These are phyloP conservation scores for Yamadazyma olivae DNA, from an alignment of 805 yeast genomes.

Conservation along the genomic window DNA sequence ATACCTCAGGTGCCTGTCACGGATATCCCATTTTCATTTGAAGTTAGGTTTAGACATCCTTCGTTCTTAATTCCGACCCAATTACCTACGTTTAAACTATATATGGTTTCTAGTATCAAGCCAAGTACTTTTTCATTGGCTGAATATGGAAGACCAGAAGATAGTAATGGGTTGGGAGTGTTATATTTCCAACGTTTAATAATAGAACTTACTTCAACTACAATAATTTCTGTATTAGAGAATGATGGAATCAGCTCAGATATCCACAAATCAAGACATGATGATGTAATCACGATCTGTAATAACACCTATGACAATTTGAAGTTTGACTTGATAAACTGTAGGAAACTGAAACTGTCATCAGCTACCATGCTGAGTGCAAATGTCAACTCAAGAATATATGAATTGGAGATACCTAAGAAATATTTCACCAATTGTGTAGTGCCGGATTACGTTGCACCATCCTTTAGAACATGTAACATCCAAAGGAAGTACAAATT, in stretches of 20 bases:
- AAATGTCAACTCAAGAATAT: conserved; percentile 4
- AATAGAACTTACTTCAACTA: conserved; percentile 27
- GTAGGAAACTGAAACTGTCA: conserved; percentile 23
- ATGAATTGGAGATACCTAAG: conserved; percentile 45
- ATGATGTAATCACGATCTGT: conserved; percentile 24
- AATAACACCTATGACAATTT: conserved; percentile 31
- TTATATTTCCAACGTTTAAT: conserved; percentile 40
- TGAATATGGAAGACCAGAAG: conserved; percentile 32
- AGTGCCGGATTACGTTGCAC: conserved; percentile 48
- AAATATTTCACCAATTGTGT: conserved; percentile 36
- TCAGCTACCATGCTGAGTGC: conserved; percentile 16
- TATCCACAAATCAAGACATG: conserved; percentile 25
- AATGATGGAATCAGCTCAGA: conserved; percentile 19
- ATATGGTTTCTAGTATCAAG: conserved; percentile 22
- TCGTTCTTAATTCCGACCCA: conserved; percentile 45
- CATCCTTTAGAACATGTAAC: conserved; percentile 57
- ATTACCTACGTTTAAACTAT: conserved; percentile 33
- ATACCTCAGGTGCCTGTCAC: conserved; percentile 24
- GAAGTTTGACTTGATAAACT: conserved; percentile 37
- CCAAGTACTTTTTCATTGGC: conserved; percentile 30
- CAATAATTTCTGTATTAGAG: conserved; percentile 23
- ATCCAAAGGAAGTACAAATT: conserved; percentile 35
- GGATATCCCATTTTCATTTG: conserved; percentile 43
- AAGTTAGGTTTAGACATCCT: conserved; percentile 47
- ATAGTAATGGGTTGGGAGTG: conserved; percentile 46